A percentile compares a stretch with the other conserved stretches of the same genome.
Evolutionary conservation across 306 rosid species (phyloP).

Genomic region (Castanospermum australe): DNA sequence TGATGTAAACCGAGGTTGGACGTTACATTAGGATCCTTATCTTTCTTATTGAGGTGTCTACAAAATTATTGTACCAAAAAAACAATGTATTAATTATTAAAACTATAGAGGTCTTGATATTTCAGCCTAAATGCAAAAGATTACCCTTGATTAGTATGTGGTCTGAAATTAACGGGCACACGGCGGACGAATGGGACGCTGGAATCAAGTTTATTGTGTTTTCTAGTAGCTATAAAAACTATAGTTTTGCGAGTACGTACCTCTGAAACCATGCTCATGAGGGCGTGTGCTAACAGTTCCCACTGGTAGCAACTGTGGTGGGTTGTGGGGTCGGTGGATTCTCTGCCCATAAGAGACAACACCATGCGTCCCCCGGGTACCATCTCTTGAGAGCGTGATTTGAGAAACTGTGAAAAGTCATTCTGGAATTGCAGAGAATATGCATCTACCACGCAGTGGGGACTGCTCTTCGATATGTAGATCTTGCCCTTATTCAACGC

Average conservation of each 20-base stretch:
- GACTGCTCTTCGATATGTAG: slow-evolving; percentile 67
- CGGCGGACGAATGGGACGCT: too few relatives aligned
- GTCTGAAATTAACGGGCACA: too few relatives aligned
- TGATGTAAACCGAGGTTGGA: too few relatives aligned
- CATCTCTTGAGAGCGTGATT: slow-evolving; percentile 54
- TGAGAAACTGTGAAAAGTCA: slow-evolving; percentile 54
- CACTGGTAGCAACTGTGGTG: slow-evolving; percentile 51
- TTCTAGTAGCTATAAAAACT: neutral
- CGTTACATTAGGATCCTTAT: too few relatives aligned
- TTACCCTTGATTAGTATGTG: too few relatives aligned
- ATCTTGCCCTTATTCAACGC: slow-evolving; percentile 63
- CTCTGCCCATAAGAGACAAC: slow-evolving; percentile 61
- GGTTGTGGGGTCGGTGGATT: slow-evolving; percentile 51
- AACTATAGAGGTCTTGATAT: too few relatives aligned
- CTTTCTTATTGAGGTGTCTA: too few relatives aligned
- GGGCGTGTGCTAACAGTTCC: slow-evolving; percentile 67
- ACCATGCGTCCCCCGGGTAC: slow-evolving; percentile 62
- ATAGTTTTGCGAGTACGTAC: slow-evolving; percentile 22
- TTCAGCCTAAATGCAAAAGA: too few relatives aligned
- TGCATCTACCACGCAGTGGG: slow-evolving; percentile 53
- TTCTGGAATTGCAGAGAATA: slow-evolving; percentile 53
- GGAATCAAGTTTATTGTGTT: too few relatives aligned
- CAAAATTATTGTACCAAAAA: too few relatives aligned
- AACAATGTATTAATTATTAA: too few relatives aligned
- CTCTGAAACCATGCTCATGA: slow-evolving; percentile 57